Base-by-base conservation (phyloP, 2,329 filamentous ascomycete genomes). In the Metarhizium humberi region DNA sequence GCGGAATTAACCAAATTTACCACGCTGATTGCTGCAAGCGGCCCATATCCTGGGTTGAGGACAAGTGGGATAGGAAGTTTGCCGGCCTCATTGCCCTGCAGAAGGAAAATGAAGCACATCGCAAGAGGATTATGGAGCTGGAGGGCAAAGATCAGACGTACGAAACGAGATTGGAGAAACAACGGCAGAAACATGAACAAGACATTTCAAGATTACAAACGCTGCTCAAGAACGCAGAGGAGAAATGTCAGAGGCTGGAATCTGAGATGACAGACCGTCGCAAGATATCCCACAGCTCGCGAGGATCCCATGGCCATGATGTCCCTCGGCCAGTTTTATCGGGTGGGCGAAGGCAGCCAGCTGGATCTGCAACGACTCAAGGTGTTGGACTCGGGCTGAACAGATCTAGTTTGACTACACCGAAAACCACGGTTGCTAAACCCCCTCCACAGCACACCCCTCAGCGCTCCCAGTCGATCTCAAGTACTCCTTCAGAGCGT, bases 1-100 rank as follows among this genome's bases (percentile, higher is more conserved):
- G 76, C 4, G 75, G 75, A 6, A 66, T 78, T 29, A 72, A 75
- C 43, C 75, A 78, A 53, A 69, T 75, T 5, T 78, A 78, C 57
- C 75, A 78, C 58, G 68, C 69, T 13, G 61, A 64, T 20, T 78
- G 75, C 60, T 78, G 76, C 61, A 76, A 72, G 59, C 68, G 70
- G 10, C 67, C 68, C 0, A 62, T 69, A 16, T 66, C 67, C 2
- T 69, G 67, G 64, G 63, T 72, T 5, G 67, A 70, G 58, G 63
- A 69, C 36, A 67, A 63, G 14, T 70, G 69, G 63, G 73, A 76
- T 60, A 66, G 62, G 56, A 69, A 68, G 40, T 64, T 70, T 13
- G 60, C 59, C 2, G 58, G 57, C 1, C 58, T 67, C 4, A 59
- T 58, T 4, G 64, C 61, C 16, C 64, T 75, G 8, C 62, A 61